phyloP scores from a whole-genome alignment of 164 flowering plant species.

The Echeveria elegans region DNA sequence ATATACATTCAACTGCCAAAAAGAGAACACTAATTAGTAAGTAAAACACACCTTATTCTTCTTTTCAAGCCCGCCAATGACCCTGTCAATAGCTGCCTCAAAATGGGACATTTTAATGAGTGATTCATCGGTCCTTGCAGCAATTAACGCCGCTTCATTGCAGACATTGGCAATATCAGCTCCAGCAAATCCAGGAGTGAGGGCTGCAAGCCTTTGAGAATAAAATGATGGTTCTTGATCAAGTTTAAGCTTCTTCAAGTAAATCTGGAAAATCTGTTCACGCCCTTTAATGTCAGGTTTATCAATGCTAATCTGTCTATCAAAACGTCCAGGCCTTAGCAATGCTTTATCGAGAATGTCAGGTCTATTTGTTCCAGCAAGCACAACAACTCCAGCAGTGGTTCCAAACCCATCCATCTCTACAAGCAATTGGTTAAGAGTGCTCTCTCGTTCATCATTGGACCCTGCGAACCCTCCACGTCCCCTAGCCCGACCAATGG shows the following conservation, averaged over 20 bases:
- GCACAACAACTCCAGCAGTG: constrained; percentile 78
- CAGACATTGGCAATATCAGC: background rate
- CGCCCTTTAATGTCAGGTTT: background rate
- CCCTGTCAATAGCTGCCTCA: constrained; percentile 76
- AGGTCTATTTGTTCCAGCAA: constrained; percentile 87
- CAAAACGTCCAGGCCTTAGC: constrained; percentile 86
- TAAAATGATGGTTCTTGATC: background rate
- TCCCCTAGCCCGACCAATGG: constrained; percentile 89
- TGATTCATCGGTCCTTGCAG: constrained; percentile 22
- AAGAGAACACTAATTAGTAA: no score
- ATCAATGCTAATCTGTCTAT: constrained; percentile 48
- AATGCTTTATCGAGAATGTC: constrained; percentile 84
- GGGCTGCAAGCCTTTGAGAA: background rate
- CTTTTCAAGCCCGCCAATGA: constrained; percentile 89
- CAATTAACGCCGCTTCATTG: background rate
- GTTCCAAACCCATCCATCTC: constrained; percentile 28
- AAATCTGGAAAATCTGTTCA: background rate
- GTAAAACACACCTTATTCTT: constrained; percentile 48
- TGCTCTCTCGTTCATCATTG: constrained; percentile 84
- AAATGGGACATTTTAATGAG: constrained; percentile 60
- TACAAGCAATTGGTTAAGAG: constrained; percentile 77
- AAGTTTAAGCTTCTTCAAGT: background rate
- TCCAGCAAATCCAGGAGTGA: background rate
- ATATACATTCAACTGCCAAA: no score
- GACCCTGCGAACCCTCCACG: constrained; percentile 70